Conservation (phyloP, 176 grass and related monocot species). For the Zoysia japonica region DNA sequence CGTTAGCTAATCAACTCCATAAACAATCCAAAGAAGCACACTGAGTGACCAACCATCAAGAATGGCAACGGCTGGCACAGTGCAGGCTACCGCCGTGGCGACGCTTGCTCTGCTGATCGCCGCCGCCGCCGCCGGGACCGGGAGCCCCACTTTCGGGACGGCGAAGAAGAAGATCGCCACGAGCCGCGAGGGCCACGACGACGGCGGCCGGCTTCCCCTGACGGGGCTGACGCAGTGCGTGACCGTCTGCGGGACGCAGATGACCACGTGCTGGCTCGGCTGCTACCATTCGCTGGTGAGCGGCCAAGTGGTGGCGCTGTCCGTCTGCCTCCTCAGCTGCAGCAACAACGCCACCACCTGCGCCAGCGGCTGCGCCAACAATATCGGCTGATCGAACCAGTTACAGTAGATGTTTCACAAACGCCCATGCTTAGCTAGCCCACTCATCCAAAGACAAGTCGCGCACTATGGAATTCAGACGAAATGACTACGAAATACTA, state of each 20-base stretch:
- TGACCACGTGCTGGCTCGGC: constrained; percentile 16
- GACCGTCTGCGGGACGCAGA: not conserved
- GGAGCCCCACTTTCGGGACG: not conserved
- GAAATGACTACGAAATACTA: too few species aligned
- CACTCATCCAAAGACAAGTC: too few species aligned
- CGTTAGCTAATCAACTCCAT: not conserved
- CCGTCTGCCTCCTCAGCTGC: constrained; percentile 46
- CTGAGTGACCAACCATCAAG: not conserved
- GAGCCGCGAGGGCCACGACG: not conserved
- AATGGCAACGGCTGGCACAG: not conserved
- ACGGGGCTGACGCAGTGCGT: constrained; percentile 40
- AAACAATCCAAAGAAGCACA: not conserved
- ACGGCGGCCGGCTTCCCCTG: not conserved
- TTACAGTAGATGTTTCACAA: not conserved
- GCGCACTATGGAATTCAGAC: too few species aligned
- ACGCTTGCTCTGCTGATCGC: not conserved
- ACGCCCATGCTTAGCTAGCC: too few species aligned
- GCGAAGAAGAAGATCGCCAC: not conserved
- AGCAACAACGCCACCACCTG: constrained; percentile 27
- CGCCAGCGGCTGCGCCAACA: constrained; percentile 26
- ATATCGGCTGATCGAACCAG: not conserved
- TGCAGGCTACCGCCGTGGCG: not conserved
- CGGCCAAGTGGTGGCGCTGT: not conserved
- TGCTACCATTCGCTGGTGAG: constrained; percentile 13
- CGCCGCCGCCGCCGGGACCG: not conserved